phyloP scores from a whole-genome alignment of 441 rosid species.

The Erysimum pusillum region DNA sequence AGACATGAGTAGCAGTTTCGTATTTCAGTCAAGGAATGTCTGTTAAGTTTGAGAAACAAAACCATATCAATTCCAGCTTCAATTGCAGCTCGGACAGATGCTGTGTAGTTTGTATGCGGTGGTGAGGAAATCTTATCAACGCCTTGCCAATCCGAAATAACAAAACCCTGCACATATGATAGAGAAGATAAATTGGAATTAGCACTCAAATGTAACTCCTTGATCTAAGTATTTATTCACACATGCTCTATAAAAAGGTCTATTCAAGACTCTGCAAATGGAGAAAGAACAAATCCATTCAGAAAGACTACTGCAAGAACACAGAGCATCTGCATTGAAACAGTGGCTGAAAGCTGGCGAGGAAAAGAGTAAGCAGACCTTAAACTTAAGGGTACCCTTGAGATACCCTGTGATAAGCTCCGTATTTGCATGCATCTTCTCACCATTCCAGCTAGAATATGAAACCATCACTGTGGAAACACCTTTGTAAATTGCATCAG shows the following conservation, averaged over 20 bases:
- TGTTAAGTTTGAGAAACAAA: constrained; percentile 31
- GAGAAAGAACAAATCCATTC: constrained; percentile 14
- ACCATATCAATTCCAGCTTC: constrained; percentile 86
- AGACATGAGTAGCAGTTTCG: constrained; percentile 1
- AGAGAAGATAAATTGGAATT: constrained; percentile 27
- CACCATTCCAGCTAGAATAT: constrained; percentile 77
- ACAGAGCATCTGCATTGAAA: constrained; percentile 1
- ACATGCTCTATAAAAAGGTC: not conserved
- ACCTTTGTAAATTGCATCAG: constrained; percentile 68
- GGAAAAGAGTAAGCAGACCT: constrained; percentile 48
- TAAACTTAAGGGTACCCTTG: constrained; percentile 67
- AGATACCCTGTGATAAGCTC: constrained; percentile 66
- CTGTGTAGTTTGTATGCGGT: constrained; percentile 64
- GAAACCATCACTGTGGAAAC: constrained; percentile 79
- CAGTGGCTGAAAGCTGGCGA: not conserved
- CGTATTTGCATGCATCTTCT: constrained; percentile 73
- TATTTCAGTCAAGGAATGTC: constrained; percentile 23
- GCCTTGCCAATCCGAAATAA: constrained; percentile 84
- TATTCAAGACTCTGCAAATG: not conserved
- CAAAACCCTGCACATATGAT: constrained; percentile 68
- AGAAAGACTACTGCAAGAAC: constrained; percentile 35
- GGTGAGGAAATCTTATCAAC: constrained; percentile 70
- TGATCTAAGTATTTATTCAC: not conserved
- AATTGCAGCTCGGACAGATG: constrained; percentile 69
- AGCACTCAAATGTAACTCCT: not conserved